Conservation (phyloP, 108 stramenopile species). For the Nitzschia palea region DNA sequence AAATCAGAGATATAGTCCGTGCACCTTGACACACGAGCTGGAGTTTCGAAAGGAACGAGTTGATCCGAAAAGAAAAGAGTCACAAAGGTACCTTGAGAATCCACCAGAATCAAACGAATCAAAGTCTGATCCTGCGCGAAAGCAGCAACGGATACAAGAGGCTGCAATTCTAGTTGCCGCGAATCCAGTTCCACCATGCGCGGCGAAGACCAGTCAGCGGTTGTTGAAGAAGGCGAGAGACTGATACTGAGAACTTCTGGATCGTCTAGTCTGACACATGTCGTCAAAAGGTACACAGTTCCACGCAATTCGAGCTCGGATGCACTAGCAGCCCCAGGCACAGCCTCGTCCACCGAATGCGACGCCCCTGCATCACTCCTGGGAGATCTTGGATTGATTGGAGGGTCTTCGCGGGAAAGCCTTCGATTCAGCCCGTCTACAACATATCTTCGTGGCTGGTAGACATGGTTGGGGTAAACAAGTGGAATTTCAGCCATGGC, state of each 20-base stretch:
- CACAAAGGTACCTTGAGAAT: slow-evolving; percentile 27
- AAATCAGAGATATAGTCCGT: slow-evolving; percentile 20
- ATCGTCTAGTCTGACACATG: slow-evolving; percentile 25
- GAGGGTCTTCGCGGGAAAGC: not conserved
- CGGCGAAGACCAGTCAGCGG: slow-evolving; percentile 17
- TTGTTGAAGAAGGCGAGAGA: slow-evolving; percentile 6
- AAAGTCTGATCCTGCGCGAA: not conserved
- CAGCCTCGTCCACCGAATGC: slow-evolving; percentile 19
- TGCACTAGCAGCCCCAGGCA: slow-evolving; percentile 38
- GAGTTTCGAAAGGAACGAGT: slow-evolving; percentile 8
- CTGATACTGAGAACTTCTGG: slow-evolving; percentile 27
- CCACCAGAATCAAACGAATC: slow-evolving; percentile 34
- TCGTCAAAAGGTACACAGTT: slow-evolving; percentile 27
- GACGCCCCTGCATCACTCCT: not conserved
- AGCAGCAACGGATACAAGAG: slow-evolving; percentile 18
- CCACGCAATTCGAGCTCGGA: slow-evolving; percentile 19
- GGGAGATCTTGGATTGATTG: not conserved
- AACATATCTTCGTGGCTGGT: slow-evolving; percentile 27
- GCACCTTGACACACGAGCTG: slow-evolving; percentile 3
- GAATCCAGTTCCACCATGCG: slow-evolving; percentile 30
- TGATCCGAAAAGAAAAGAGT: slow-evolving; percentile 10
- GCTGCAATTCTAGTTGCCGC: slow-evolving; percentile 6
- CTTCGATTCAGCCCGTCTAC: slow-evolving; percentile 9
- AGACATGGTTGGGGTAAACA: slow-evolving; percentile 32
- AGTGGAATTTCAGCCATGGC: slow-evolving; percentile 33